Evolutionary conservation across 1,284 basidiomycete species (phyloP).

Genomic region (Boletellus deceptivus): DNA sequence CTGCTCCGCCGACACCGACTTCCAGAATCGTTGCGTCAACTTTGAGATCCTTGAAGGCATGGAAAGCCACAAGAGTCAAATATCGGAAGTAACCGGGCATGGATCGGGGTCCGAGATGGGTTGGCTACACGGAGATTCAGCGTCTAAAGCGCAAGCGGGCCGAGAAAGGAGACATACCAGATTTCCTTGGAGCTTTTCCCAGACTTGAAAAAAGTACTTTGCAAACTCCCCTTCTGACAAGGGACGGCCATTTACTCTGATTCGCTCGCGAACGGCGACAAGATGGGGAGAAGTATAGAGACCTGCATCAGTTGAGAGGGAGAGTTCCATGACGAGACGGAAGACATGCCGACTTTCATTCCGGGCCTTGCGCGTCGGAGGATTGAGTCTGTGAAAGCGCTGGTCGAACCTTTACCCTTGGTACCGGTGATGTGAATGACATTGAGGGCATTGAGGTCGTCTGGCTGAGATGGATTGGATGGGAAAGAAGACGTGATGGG

Average conservation of each 20-base stretch:
- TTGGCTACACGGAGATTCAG: slow-evolving; percentile 35
- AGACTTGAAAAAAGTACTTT: slow-evolving; percentile 94
- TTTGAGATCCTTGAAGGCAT: slow-evolving; percentile 79
- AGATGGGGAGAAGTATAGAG: slow-evolving; percentile 98
- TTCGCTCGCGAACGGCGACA: slow-evolving; percentile 93
- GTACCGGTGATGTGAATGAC: slow-evolving; percentile 98
- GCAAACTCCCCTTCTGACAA: slow-evolving; percentile 88
- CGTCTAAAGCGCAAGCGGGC: slow-evolving; percentile 1
- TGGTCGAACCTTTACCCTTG: slow-evolving; percentile 98
- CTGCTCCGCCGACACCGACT: slow-evolving; percentile 94
- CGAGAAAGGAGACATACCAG: slow-evolving; percentile 21
- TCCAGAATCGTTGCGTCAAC: slow-evolving; percentile 92
- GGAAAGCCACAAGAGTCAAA: slow-evolving; percentile 90
- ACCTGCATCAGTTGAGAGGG: slow-evolving; percentile 45
- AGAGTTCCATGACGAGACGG: not conserved
- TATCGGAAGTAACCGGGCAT: slow-evolving; percentile 96
- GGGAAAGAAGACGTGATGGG: slow-evolving; percentile 5
- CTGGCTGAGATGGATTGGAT: slow-evolving; percentile 16
- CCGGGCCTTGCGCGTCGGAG: slow-evolving; percentile 60
- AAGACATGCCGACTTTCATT: slow-evolving; percentile 66
- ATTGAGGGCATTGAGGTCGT: slow-evolving; percentile 87
- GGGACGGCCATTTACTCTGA: slow-evolving; percentile 90
- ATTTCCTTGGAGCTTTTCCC: slow-evolving; percentile 84
- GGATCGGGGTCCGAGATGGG: slow-evolving; percentile 55
- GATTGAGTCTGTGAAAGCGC: slow-evolving; percentile 85